Percentiles rank a stretch among this genome's conserved stretches.
Evolutionary conservation across 768 basidiomycete species (phyloP).

Genomic region (Xanthoconium stramineum): DNA sequence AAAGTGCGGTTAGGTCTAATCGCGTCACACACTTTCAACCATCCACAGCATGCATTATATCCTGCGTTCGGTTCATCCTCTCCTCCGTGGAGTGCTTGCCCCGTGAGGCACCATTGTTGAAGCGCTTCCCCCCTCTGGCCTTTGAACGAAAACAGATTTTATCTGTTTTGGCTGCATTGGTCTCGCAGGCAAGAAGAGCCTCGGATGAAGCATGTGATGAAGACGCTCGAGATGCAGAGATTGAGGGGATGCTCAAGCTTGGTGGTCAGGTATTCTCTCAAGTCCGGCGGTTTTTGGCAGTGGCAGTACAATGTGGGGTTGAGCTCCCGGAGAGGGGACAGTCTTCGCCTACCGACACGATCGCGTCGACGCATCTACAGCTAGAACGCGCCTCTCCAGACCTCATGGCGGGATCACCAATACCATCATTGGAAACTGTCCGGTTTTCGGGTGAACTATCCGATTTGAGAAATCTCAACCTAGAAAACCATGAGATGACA

Average conservation of each 20-base stretch:
- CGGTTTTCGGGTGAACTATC: slow-evolving; percentile 11
- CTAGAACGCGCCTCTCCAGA: slow-evolving; percentile 18
- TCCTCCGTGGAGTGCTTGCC: slow-evolving; percentile 79
- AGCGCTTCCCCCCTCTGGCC: slow-evolving; percentile 60
- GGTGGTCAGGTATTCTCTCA: slow-evolving; percentile 79
- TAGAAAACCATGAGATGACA: slow-evolving; percentile 21
- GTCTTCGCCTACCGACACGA: slow-evolving; percentile 20
- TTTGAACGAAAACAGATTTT: slow-evolving; percentile 82
- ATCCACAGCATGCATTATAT: slow-evolving; percentile 91
- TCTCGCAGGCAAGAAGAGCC: slow-evolving; percentile 72
- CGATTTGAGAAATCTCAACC: slow-evolving; percentile 34
- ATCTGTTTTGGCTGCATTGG: slow-evolving; percentile 75
- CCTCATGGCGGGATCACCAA: slow-evolving; percentile 8
- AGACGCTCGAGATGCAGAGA: slow-evolving; percentile 50
- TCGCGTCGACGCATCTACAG: slow-evolving; percentile 15
- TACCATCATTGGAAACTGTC: slow-evolving; percentile 2
- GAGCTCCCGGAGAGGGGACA: slow-evolving; percentile 56
- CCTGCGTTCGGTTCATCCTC: slow-evolving; percentile 85
- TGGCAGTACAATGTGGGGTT: slow-evolving; percentile 73
- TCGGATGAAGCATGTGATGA: slow-evolving; percentile 47
- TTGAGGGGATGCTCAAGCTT: slow-evolving; percentile 74
- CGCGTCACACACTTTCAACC: slow-evolving; percentile 86
- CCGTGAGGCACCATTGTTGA: slow-evolving; percentile 74
- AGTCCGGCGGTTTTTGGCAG: slow-evolving; percentile 74
- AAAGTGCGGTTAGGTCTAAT: slow-evolving; percentile 77